Conservation (phyloP, 2,329 filamentous ascomycete species). For the Colletotrichum coccodes region DNA sequence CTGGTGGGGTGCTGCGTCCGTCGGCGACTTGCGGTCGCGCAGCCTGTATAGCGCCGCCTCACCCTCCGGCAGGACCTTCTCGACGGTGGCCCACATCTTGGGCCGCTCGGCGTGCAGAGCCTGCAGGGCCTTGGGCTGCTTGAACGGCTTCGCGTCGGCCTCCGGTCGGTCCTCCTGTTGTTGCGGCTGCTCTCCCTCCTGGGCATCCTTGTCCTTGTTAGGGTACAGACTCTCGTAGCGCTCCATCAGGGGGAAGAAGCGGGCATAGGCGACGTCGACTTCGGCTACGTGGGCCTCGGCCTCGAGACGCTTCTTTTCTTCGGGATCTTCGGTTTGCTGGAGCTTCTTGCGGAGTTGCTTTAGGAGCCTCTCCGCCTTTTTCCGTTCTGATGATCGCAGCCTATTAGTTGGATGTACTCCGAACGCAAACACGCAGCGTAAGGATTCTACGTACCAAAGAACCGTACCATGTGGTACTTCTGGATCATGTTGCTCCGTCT, state of each 20-base stretch:
- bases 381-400: slow-evolving; percentile 64
- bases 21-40: slow-evolving; percentile 59
- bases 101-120: slow-evolving; percentile 58
- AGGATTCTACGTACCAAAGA: slow-evolving; percentile 71
- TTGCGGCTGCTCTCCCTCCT: slow-evolving; percentile 49
- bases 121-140: slow-evolving; percentile 45
- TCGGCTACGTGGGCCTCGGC: slow-evolving; percentile 73
- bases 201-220: slow-evolving; percentile 40
- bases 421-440: background rate
- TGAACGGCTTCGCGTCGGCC: slow-evolving; percentile 49
- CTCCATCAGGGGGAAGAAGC: slow-evolving; percentile 77
- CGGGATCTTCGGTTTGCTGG: slow-evolving; percentile 58
- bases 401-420: background rate
- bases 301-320: slow-evolving; percentile 62
- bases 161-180: slow-evolving; percentile 49
- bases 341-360: slow-evolving; percentile 73
- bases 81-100: slow-evolving; percentile 75
- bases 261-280: slow-evolving; percentile 80
- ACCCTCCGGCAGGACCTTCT: slow-evolving; percentile 70
- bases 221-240: slow-evolving; percentile 75
- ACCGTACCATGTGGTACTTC: slow-evolving; percentile 85
- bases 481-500: slow-evolving; percentile 76
- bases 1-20: slow-evolving; percentile 35
- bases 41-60: slow-evolving; percentile 61
- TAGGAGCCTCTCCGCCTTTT: slow-evolving; percentile 75